These are phyloP conservation scores for Flaveria bidentis DNA, from an alignment of 129 eudicot genomes.

Conservation along the genomic window DNA sequence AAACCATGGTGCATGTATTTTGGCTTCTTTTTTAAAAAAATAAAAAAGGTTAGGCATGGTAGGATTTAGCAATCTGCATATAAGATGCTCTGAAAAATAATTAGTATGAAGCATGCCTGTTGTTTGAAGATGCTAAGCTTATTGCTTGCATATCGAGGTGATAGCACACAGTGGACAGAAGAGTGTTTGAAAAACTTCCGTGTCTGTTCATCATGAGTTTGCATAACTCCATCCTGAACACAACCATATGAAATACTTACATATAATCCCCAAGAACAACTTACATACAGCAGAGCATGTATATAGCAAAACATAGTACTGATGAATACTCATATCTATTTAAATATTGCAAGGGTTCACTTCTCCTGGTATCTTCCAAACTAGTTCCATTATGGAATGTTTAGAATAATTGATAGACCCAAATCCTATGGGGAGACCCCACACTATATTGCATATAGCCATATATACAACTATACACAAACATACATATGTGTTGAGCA, in stretches of 20 bases:
- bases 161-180: slow-evolving; percentile 71
- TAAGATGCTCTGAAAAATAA: slow-evolving; percentile 15
- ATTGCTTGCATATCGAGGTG: slow-evolving; percentile 87
- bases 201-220: slow-evolving; percentile 85
- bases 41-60: background rate
- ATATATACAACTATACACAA: background rate
- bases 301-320: slow-evolving; percentile 5
- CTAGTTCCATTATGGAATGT: slow-evolving; percentile 14
- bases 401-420: slow-evolving; percentile 6
- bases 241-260: slow-evolving; percentile 4
- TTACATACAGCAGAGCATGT: background rate
- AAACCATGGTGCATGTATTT: slow-evolving; percentile 11
- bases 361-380: slow-evolving; percentile 12
- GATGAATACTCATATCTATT: background rate
- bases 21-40: background rate
- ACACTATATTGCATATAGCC: background rate
- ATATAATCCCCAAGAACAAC: slow-evolving; percentile 13
- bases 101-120: slow-evolving; percentile 66
- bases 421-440: slow-evolving; percentile 24
- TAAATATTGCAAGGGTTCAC: background rate
- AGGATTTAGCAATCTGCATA: too few species aligned
- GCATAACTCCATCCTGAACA: slow-evolving; percentile 83
- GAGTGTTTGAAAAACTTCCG: slow-evolving; percentile 84
- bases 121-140: slow-evolving; percentile 91
- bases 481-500: background rate